phyloP scores from a whole-genome alignment of 169 alveolate species.

The Perkinsus chesapeaki region DNA sequence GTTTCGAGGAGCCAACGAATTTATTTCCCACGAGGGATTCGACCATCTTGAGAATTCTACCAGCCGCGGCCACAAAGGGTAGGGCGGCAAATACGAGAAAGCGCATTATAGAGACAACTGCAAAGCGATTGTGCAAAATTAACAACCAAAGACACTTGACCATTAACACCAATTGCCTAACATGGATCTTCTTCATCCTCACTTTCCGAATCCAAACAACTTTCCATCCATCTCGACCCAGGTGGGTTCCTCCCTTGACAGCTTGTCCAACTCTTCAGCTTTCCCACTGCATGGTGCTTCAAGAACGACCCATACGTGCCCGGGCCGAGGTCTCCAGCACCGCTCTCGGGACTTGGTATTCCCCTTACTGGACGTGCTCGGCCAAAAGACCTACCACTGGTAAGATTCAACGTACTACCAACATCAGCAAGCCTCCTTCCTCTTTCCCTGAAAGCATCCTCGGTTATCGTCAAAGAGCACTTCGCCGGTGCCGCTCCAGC shows the following conservation, averaged over 20 bases:
- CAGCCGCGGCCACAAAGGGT: background rate
- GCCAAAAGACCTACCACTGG: background rate
- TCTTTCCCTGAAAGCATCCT: background rate
- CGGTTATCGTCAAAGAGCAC: background rate
- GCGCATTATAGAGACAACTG: background rate
- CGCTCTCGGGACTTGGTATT: background rate
- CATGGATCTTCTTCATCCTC: too few relatives aligned
- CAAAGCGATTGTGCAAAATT: background rate
- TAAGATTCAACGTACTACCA: background rate
- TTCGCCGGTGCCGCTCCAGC: too few relatives aligned
- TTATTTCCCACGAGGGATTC: background rate
- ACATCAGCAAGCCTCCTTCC: background rate
- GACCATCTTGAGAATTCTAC: background rate
- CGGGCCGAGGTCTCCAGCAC: background rate
- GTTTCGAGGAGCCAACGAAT: background rate
- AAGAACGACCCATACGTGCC: background rate
- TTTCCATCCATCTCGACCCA: background rate
- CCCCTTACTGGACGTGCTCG: background rate
- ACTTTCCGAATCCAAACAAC: background rate
- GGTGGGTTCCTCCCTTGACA: background rate
- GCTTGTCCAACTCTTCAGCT: background rate
- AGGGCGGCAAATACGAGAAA: background rate
- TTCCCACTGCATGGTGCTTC: background rate
- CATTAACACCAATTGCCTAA: background rate
- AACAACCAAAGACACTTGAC: background rate